A percentile compares a stretch with the other conserved stretches of the same genome.
These are phyloP conservation scores for Vanilla planifolia DNA, from an alignment of 106 monocot species.

Conservation along the genomic window DNA sequence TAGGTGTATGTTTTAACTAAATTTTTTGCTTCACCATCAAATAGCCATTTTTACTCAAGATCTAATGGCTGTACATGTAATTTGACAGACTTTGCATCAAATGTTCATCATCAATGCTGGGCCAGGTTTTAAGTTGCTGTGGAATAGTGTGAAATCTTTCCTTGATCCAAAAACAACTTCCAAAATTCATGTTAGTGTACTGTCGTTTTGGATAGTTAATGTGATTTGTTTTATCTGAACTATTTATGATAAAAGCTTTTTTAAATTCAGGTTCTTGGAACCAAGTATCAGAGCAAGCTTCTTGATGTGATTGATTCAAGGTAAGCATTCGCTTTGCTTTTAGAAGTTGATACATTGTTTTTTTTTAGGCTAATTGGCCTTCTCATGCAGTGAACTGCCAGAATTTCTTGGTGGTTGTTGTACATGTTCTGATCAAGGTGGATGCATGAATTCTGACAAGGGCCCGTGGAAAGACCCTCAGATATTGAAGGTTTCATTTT, in stretches of 20 bases:
- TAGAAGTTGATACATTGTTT: background rate
- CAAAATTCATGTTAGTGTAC: constrained; percentile 55
- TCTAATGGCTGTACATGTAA: background rate
- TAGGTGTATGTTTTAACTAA: constrained; percentile 3
- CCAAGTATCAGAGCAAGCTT: constrained; percentile 58
- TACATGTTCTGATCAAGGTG: constrained; percentile 77
- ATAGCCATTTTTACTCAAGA: background rate
- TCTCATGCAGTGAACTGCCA: constrained; percentile 62
- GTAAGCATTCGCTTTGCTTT: constrained; percentile 15
- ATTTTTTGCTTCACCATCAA: too few species aligned
- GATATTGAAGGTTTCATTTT: constrained; percentile 54
- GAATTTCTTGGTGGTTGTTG: constrained; percentile 88
- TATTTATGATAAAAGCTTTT: background rate
- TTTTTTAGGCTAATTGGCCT: background rate
- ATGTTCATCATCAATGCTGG: constrained; percentile 87
- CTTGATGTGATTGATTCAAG: constrained; percentile 66
- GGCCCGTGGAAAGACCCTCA: constrained; percentile 86
- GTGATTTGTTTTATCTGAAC: background rate
- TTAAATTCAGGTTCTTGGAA: constrained; percentile 50
- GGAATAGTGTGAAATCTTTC: constrained; percentile 73
- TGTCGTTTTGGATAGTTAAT: background rate
- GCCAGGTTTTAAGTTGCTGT: constrained; percentile 61
- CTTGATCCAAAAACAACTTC: constrained; percentile 73
- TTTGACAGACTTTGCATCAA: constrained; percentile 6
- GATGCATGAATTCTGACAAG: constrained; percentile 75